Percentiles rank a stretch among this genome's conserved stretches.
Evolutionary conservation across 257 asterid genomes (phyloP).

Genomic region (Scutellaria barbata): DNA sequence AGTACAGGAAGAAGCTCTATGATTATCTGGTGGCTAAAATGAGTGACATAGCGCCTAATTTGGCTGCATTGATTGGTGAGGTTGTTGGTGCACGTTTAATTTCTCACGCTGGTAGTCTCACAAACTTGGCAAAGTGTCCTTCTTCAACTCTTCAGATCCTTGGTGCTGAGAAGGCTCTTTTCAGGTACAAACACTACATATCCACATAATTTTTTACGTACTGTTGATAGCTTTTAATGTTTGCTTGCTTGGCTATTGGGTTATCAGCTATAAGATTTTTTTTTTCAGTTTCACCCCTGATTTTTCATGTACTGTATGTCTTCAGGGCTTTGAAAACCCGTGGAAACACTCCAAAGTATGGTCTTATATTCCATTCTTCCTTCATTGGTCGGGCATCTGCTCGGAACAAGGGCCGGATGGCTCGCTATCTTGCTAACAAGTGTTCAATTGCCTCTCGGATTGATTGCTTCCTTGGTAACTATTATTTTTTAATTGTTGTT

Average conservation of each 20-base stretch:
- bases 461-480: conserved; percentile 86
- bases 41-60: conserved; percentile 94
- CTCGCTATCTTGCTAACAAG: conserved; percentile 97
- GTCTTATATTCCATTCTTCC: conserved; percentile 95
- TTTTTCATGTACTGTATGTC: conserved; percentile 15
- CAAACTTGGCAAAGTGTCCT: conserved; percentile 94
- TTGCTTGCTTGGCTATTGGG: conserved; percentile 9
- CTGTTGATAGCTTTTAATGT: not conserved
- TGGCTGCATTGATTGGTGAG: conserved; percentile 96
- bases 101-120: conserved; percentile 98
- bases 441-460: conserved; percentile 99
- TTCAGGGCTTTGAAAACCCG: conserved; percentile 87
- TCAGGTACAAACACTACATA: conserved; percentile 53
- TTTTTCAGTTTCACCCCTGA: not conserved
- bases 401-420: conserved; percentile 91
- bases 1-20: conserved; percentile 84
- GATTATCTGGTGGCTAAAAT: conserved; percentile 89
- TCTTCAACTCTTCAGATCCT: conserved; percentile 98
- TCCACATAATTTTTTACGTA: not conserved
- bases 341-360: conserved; percentile 98
- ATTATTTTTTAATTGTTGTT: not conserved
- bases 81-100: conserved; percentile 97
- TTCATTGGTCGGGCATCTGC: conserved; percentile 99
- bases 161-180: conserved; percentile 98
- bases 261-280: not conserved